These are phyloP conservation scores for Paramecium bursaria DNA, from an alignment of 73 alveolate species.

Conservation along the genomic window DNA sequence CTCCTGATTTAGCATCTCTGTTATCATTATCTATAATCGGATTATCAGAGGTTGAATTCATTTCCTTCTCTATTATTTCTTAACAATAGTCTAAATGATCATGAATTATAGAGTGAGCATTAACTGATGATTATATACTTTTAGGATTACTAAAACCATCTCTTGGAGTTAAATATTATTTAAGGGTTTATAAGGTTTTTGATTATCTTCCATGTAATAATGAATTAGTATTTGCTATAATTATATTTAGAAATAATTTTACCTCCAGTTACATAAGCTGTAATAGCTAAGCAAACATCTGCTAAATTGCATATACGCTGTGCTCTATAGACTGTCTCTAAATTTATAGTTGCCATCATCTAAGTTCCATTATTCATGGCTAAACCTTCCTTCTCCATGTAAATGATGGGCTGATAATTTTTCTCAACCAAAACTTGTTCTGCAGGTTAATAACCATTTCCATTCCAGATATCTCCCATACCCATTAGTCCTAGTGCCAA, in stretches of 20 bases:
- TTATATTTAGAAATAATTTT: neutral
- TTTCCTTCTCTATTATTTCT: conserved; percentile 69
- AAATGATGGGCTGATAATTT: conserved; percentile 65
- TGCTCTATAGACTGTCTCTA: conserved; percentile 67
- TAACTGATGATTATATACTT: neutral
- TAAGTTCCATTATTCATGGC: conserved; percentile 76
- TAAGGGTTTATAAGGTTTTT: neutral
- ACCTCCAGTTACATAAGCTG: neutral
- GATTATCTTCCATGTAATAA: neutral
- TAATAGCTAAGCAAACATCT: conserved; percentile 36
- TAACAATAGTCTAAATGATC: conserved; percentile 61
- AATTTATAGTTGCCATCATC: conserved; percentile 72
- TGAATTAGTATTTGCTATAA: neutral
- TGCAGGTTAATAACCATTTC: conserved; percentile 55
- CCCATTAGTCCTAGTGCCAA: conserved; percentile 74
- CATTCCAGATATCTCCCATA: conserved; percentile 74
- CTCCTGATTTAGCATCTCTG: conserved; percentile 70
- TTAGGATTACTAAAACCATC: too few species aligned
- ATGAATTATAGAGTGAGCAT: conserved; percentile 66
- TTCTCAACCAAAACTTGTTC: conserved; percentile 58
- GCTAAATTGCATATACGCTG: conserved; percentile 61
- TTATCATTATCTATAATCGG: conserved; percentile 73
- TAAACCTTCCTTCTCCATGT: conserved; percentile 75
- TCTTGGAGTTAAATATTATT: too few species aligned
- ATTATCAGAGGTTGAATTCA: conserved; percentile 77